A percentile compares a stretch with the other conserved stretches of the same genome.
These are phyloP conservation scores for Halteria grandinella DNA, from an alignment of 73 alveolate genomes.

Conservation along the genomic window DNA sequence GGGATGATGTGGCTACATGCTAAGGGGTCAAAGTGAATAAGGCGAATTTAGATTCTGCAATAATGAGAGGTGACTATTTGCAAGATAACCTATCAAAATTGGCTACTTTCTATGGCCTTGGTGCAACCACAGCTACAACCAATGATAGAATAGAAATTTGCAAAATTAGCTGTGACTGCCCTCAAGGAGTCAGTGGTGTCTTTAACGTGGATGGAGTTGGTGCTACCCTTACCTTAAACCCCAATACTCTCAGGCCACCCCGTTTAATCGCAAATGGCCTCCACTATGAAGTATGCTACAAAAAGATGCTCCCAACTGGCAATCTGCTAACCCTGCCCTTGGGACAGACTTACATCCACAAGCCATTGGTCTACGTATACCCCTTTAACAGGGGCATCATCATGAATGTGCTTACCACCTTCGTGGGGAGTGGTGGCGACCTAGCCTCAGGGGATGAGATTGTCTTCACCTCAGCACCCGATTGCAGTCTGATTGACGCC, in stretches of 20 bases:
- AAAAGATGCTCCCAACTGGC: neutral
- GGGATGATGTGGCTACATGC: slow-evolving; percentile 39
- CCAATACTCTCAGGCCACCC: slow-evolving; percentile 3
- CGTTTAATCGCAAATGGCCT: neutral
- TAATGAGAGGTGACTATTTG: slow-evolving; percentile 46
- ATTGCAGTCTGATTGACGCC: slow-evolving; percentile 6
- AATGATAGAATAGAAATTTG: slow-evolving; percentile 13
- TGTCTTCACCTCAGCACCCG: neutral
- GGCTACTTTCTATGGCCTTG: neutral
- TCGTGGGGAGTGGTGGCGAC: slow-evolving; percentile 10
- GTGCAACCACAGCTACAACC: slow-evolving; percentile 1
- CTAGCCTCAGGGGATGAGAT: slow-evolving; percentile 24
- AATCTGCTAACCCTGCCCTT: slow-evolving; percentile 26
- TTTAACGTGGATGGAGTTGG: neutral
- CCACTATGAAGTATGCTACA: slow-evolving; percentile 41
- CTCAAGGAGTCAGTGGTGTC: neutral
- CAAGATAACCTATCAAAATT: slow-evolving; percentile 7
- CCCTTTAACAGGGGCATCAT: slow-evolving; percentile 41
- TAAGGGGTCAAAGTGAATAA: neutral
- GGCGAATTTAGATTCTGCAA: slow-evolving; percentile 7
- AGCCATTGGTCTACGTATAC: slow-evolving; percentile 23
- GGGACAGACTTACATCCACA: slow-evolving; percentile 32
- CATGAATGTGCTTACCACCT: slow-evolving; percentile 5
- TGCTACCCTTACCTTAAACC: neutral
- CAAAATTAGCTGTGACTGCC: slow-evolving; percentile 19